Evolutionary conservation across 2,329 filamentous ascomycete genomes (phyloP).

Genomic region (Trichoderma guizhouense): DNA sequence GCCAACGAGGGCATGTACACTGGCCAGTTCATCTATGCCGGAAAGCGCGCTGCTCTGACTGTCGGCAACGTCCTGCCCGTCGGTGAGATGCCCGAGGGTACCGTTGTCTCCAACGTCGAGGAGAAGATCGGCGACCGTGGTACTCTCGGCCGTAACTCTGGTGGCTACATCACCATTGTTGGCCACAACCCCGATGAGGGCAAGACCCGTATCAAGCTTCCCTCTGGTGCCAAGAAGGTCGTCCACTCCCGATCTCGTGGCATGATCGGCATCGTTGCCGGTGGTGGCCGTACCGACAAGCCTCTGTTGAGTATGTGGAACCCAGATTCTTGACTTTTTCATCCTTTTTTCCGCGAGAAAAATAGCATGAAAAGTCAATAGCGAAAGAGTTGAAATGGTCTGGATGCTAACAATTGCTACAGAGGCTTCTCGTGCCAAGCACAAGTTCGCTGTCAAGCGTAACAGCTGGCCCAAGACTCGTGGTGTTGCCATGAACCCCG

Average conservation of each 20-base stretch:
- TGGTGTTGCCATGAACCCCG: slow-evolving; percentile 99
- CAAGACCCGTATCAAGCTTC: slow-evolving; percentile 99
- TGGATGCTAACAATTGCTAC: slow-evolving; percentile 43
- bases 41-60: slow-evolving; percentile 96
- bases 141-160: slow-evolving; percentile 91
- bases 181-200: slow-evolving; percentile 98
- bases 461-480: slow-evolving; percentile 99
- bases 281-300: slow-evolving; percentile 99
- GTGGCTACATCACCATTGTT: slow-evolving; percentile 98
- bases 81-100: slow-evolving; percentile 95
- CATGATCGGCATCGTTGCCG: slow-evolving; percentile 99
- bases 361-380: not conserved
- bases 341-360: not conserved
- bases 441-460: slow-evolving; percentile 99
- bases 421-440: slow-evolving; percentile 99
- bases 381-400: not conserved
- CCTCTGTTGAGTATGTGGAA: slow-evolving; percentile 77
- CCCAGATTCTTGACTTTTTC: not conserved
- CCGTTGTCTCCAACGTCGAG: slow-evolving; percentile 98
- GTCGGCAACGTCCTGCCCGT: slow-evolving; percentile 97
- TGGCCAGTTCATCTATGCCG: slow-evolving; percentile 99
- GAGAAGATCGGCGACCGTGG: slow-evolving; percentile 98
- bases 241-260: slow-evolving; percentile 87
- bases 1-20: slow-evolving; percentile 99
- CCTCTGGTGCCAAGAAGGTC: slow-evolving; percentile 98